Base-by-base conservation (phyloP, 371 early-diverging fungal species). In the Rhizopus stolonifer region DNA sequence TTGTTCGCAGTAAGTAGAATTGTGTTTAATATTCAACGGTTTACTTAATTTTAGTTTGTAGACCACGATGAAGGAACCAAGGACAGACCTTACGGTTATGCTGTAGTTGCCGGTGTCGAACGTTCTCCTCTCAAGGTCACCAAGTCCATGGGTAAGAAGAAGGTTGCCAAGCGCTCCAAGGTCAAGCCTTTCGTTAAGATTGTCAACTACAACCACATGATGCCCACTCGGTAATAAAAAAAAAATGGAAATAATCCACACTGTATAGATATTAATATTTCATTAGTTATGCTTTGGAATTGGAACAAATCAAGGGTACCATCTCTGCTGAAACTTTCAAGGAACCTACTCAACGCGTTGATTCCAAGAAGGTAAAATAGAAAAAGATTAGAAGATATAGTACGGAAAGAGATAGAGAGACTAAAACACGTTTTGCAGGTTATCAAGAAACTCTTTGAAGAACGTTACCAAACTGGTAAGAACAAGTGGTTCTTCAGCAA, bases 401-500 rank as follows among this genome's bases (percentile, higher is more conserved):
- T 29, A 11, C 6, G 14, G 10, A 34, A 1, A 18, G 18, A 24
- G 25, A 39, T 34, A 45, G 36, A 10, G 21, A 25, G 45, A n/a
- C n/a, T n/a, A n/a, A n/a, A n/a, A n/a, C n/a, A n/a, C 38, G 34
- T 46, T 25, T 45, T 54, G 0, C 44, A 74, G 74, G 87, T 86
- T 58, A 81, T 97, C 82, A 93, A 89, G 84, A 92, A 90, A 88
- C 80, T 89, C 65, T 89, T 98, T 79, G 87, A 97, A 85, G 92
- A 96, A 82, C 79, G 82, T 70, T 95, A 96, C 87, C 87, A 87
- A 75, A 79, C 87, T 65, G 99, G 99, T 75, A 96, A 96, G 91
- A 95, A 94, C 93, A 95, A 94, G 90, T 98, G 99, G 99, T 98
- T 98, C 92, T 98, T 98, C 89, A 87, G 88, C 83, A 98, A 98